A percentile compares a stretch with the other conserved stretches of the same genome.
Evolutionary conservation across 2,329 filamentous ascomycete species (phyloP).

Genomic region (Pseudomassariella vexata): DNA sequence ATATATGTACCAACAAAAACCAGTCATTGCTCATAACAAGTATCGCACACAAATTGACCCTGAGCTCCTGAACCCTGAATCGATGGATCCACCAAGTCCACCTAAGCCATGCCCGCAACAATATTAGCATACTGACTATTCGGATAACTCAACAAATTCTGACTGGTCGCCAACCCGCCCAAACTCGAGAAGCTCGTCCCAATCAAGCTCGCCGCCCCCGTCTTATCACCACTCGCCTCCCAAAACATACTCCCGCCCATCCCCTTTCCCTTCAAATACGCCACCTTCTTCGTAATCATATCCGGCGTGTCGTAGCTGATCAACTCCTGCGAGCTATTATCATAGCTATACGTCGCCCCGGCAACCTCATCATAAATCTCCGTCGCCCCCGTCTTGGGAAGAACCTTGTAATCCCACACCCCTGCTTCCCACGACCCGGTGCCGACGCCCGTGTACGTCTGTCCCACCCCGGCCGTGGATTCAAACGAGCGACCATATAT

Average conservation of each 20-base stretch:
- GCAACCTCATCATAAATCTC: slow-evolving; percentile 52
- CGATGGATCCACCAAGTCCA: too few relatives aligned
- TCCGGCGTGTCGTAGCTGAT: slow-evolving; percentile 66
- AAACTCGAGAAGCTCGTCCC: slow-evolving; percentile 34
- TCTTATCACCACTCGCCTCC: slow-evolving; percentile 68
- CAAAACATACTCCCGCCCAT: slow-evolving; percentile 82
- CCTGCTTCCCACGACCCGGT: slow-evolving; percentile 67
- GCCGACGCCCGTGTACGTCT: slow-evolving; percentile 58
- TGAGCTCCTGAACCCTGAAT: too few relatives aligned
- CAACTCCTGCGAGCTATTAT: slow-evolving; percentile 52
- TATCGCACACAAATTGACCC: too few relatives aligned
- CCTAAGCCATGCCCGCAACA: slow-evolving; percentile 3
- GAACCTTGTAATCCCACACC: slow-evolving; percentile 75
- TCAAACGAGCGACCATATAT: slow-evolving; percentile 72
- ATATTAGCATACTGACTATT: slow-evolving; percentile 52
- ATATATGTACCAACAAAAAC: too few relatives aligned
- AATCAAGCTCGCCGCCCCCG: slow-evolving; percentile 55
- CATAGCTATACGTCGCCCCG: slow-evolving; percentile 67
- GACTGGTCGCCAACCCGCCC: slow-evolving; percentile 30
- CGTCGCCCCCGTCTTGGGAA: slow-evolving; percentile 56
- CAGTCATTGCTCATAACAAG: too few relatives aligned
- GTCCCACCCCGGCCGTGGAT: slow-evolving; percentile 58
- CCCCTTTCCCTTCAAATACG: slow-evolving; percentile 55
- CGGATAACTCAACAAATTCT: slow-evolving; percentile 48
- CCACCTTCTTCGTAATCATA: slow-evolving; percentile 56